These are phyloP conservation scores for Sechiopsis laciniata DNA, from an alignment of 306 rosid genomes.

Conservation along the genomic window DNA sequence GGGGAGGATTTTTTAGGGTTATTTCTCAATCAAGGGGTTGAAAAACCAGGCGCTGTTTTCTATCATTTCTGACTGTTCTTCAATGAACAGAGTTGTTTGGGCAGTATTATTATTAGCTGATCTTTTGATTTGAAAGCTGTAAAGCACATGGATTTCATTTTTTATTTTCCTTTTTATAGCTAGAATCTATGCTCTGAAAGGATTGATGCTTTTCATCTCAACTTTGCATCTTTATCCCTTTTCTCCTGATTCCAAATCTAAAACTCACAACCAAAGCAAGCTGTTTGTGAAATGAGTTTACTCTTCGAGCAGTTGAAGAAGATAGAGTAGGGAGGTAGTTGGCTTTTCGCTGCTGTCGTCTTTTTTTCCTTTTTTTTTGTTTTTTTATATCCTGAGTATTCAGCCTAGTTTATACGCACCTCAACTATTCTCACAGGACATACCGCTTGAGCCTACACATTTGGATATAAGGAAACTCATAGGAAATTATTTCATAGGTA, in stretches of 20 bases:
- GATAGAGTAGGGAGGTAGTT: neutral
- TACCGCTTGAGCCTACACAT: too few relatives aligned
- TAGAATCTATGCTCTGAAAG: conserved; percentile 20
- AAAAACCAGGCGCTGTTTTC: neutral
- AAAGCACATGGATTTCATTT: conserved; percentile 3
- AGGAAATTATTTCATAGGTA: too few relatives aligned
- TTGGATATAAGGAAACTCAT: too few relatives aligned
- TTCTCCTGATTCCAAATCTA: neutral
- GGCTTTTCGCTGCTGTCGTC: neutral
- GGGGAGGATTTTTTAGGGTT: conserved; percentile 6
- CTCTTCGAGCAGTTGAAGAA: neutral
- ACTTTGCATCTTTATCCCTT: neutral
- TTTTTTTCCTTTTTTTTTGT: neutral
- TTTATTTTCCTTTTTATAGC: neutral
- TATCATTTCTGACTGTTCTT: conserved; percentile 4
- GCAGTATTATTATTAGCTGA: neutral
- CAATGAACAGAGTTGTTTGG: conserved; percentile 7
- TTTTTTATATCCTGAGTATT: too few relatives aligned
- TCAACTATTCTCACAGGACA: too few relatives aligned
- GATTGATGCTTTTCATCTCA: conserved; percentile 19
- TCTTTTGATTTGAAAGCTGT: neutral
- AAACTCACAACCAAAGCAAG: neutral
- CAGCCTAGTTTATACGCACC: too few relatives aligned
- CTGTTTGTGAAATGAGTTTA: neutral
- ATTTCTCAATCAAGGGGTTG: conserved; percentile 8